Conservation (phyloP, 768 basidiomycete species). For the Panaeolus cyanescens region DNA sequence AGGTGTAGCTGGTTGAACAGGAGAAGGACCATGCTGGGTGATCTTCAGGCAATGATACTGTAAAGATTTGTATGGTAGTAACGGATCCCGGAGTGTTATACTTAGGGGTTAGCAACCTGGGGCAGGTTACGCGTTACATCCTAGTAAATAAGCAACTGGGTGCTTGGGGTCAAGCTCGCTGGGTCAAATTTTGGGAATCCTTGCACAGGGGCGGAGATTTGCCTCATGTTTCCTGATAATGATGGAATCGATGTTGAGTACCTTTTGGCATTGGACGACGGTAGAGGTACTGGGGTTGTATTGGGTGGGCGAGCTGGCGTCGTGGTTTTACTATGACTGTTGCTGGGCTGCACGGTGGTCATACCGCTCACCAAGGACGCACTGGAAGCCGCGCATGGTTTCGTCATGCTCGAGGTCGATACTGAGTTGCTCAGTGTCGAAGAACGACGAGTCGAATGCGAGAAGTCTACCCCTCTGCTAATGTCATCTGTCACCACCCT, state of each 20-base stretch:
- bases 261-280: constrained; percentile 32
- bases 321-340: constrained; percentile 26
- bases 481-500: no score
- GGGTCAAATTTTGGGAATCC: constrained; percentile 28
- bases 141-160: no score
- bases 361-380: constrained; percentile 49
- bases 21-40: constrained; percentile 71
- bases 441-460: constrained; percentile 28
- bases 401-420: constrained; percentile 37
- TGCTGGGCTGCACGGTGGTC: constrained; percentile 46
- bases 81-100: no score
- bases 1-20: constrained; percentile 55
- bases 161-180: constrained; percentile 20
- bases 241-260: constrained; percentile 39
- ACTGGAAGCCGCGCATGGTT: constrained; percentile 56
- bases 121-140: no score
- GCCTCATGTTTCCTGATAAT: constrained; percentile 32
- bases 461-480: no score
- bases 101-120: no score
- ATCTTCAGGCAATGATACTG: constrained; percentile 72
- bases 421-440: constrained; percentile 11
- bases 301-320: constrained; percentile 46
- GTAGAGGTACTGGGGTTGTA: constrained; percentile 44
- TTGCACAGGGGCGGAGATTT: constrained; percentile 40
- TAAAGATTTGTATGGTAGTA: no score